These are phyloP conservation scores for Posidonia australis DNA, from an alignment of 106 monocot species.

Conservation along the genomic window DNA sequence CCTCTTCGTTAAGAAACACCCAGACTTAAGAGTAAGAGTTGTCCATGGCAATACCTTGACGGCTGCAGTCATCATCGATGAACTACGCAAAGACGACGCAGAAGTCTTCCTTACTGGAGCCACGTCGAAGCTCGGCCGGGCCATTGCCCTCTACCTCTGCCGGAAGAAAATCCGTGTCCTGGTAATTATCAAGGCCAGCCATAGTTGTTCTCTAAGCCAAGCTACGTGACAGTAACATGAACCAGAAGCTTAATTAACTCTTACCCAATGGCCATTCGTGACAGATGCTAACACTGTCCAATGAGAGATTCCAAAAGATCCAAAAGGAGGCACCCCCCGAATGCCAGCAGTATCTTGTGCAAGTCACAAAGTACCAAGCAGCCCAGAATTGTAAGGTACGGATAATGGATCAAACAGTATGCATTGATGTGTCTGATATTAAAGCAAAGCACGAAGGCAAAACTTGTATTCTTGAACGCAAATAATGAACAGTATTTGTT, in stretches of 20 bases:
- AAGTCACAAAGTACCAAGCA: conserved; percentile 29
- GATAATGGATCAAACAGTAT: no score
- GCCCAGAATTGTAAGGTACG: conserved; percentile 17
- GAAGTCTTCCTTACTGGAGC: conserved; percentile 94
- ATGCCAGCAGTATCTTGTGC: conserved; percentile 21
- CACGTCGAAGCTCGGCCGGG: conserved; percentile 90
- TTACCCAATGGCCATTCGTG: not conserved
- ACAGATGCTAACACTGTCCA: conserved; percentile 16
- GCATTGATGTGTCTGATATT: no score
- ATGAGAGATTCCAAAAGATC: conserved; percentile 31
- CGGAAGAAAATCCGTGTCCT: conserved; percentile 61
- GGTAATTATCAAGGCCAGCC: conserved; percentile 20
- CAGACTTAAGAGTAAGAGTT: conserved; percentile 57
- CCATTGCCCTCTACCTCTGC: conserved; percentile 86
- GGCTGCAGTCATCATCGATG: conserved; percentile 72
- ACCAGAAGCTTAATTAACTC: no score
- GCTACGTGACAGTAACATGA: not conserved
- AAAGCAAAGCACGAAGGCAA: no score
- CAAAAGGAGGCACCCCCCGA: conserved; percentile 20
- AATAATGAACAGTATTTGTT: no score
- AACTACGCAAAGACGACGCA: conserved; percentile 48
- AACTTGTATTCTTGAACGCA: no score
- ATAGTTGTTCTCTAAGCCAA: not conserved
- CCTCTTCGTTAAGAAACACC: conserved; percentile 76
- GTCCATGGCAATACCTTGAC: conserved; percentile 96